Evolutionary conservation across 345 rosid genomes (phyloP).

Genomic region (Dipteronia dyeriana): DNA sequence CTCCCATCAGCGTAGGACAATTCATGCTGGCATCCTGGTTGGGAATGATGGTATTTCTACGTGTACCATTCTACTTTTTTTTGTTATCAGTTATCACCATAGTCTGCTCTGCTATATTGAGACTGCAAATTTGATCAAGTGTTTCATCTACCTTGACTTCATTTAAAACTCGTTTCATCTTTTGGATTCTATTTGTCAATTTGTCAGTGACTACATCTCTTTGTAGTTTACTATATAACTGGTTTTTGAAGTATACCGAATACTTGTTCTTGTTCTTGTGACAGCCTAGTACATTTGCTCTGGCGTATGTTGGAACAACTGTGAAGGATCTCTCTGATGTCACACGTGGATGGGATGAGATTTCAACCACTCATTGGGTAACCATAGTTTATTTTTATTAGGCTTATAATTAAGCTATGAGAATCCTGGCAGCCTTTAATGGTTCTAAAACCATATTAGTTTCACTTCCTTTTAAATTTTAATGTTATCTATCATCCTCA

Average conservation of each 20-base stretch:
- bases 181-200: neutral
- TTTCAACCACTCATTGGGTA: conserved; percentile 54
- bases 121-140: neutral
- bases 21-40: conserved; percentile 58
- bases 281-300: conserved; percentile 56
- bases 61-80: neutral
- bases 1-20: conserved; percentile 50
- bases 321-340: conserved; percentile 58
- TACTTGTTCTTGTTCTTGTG: conserved; percentile 13
- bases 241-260: neutral
- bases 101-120: neutral
- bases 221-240: neutral
- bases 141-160: neutral
- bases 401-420: neutral
- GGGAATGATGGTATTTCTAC: conserved; percentile 56
- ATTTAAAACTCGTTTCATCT: neutral
- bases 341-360: conserved; percentile 52
- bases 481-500: no score
- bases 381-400: conserved; percentile 16
- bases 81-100: neutral
- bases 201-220: neutral
- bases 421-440: neutral
- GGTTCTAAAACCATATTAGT: neutral
- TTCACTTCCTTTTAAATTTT: neutral
- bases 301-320: conserved; percentile 60